Conservation (phyloP, 768 basidiomycete species). For the Terana coerulea region DNA sequence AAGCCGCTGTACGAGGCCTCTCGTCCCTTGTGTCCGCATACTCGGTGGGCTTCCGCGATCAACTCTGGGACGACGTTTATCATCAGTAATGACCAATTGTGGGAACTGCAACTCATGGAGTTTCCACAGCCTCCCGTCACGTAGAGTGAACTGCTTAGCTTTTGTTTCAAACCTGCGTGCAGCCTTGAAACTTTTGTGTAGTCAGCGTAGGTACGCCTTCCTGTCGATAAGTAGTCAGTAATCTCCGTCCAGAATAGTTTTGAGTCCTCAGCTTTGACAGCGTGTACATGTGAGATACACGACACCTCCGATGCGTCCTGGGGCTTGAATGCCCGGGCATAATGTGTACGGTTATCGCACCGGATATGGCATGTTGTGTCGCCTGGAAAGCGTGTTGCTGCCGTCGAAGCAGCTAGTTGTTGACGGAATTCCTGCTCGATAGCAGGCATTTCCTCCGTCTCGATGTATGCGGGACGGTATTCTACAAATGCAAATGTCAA, state of each 20-base stretch:
- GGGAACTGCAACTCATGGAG: background rate
- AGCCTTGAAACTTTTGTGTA: background rate
- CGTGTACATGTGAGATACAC: background rate
- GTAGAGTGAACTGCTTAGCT: background rate
- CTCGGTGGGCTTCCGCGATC: slow-evolving; percentile 25
- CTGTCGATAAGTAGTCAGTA: background rate
- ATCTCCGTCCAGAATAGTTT: background rate
- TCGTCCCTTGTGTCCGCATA: slow-evolving; percentile 28
- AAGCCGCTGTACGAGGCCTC: slow-evolving; percentile 16
- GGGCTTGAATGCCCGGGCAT: background rate
- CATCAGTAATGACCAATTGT: slow-evolving; percentile 22
- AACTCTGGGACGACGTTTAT: slow-evolving; percentile 12
- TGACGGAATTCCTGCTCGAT: background rate
- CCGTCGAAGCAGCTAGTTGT: background rate
- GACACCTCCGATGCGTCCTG: background rate
- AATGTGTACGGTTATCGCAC: background rate
- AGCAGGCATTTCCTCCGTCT: background rate
- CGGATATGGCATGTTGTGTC: background rate
- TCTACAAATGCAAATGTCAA: background rate
- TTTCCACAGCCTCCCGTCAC: background rate
- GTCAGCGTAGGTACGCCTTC: background rate
- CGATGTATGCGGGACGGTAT: background rate
- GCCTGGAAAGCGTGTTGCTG: background rate
- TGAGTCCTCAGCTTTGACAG: background rate
- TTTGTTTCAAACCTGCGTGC: background rate